Conservation (phyloP, 805 yeast species). For the Suhomyces tanzawaensis region DNA sequence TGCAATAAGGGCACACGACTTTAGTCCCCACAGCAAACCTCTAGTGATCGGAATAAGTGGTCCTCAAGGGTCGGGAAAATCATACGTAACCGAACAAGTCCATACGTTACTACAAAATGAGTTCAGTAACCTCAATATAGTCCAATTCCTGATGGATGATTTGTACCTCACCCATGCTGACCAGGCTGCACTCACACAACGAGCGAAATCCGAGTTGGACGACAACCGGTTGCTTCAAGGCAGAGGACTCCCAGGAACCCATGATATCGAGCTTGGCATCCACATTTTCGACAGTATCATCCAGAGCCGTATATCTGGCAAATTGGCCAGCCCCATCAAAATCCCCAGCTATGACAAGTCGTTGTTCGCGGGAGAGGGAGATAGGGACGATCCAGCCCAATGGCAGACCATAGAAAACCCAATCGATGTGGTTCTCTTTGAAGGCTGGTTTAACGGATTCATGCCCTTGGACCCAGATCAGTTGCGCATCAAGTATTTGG, state of each 20-base stretch:
- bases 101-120: conserved; percentile 26
- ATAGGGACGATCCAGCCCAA: conserved; percentile 45
- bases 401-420: conserved; percentile 39
- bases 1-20: conserved; percentile 22
- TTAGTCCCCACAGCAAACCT: conserved; percentile 29
- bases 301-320: neutral
- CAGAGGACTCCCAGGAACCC: conserved; percentile 93
- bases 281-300: conserved; percentile 35
- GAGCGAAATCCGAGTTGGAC: conserved; percentile 18
- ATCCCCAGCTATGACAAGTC: conserved; percentile 81
- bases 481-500: conserved; percentile 19
- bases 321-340: conserved; percentile 23
- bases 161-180: conserved; percentile 68
- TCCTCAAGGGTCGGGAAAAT: conserved; percentile 81
- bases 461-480: conserved; percentile 23
- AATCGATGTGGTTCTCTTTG: conserved; percentile 70
- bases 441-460: conserved; percentile 95
- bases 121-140: conserved; percentile 38
- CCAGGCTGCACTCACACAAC: conserved; percentile 47
- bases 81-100: conserved; percentile 50
- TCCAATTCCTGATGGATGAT: conserved; percentile 79
- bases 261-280: conserved; percentile 56
- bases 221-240: conserved; percentile 64
- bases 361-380: conserved; percentile 70
- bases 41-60: conserved; percentile 60